These are phyloP conservation scores for Tolypocladium tundrense DNA, from an alignment of 2,329 filamentous ascomycete genomes.

Conservation along the genomic window DNA sequence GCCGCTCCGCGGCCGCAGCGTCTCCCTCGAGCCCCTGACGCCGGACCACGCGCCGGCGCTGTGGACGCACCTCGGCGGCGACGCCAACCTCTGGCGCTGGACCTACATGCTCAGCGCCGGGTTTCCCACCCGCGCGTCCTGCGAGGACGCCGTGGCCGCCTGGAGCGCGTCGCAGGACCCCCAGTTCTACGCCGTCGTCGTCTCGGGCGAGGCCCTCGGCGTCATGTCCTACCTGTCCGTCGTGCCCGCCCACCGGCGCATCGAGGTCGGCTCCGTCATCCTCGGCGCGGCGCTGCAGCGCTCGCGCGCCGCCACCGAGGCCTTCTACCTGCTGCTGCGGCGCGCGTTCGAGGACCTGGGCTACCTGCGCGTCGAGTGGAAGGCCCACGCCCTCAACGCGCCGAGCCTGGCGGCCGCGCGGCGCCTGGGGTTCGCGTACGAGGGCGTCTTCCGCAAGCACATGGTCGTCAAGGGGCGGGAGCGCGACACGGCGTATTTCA, in stretches of 20 bases:
- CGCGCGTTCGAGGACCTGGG: slow-evolving; percentile 39
- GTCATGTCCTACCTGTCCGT: slow-evolving; percentile 35
- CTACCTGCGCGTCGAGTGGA: slow-evolving; percentile 53
- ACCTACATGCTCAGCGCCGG: slow-evolving; percentile 20
- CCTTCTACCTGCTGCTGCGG: slow-evolving; percentile 43
- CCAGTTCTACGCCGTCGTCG: slow-evolving; percentile 33
- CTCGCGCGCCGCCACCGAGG: slow-evolving; percentile 46
- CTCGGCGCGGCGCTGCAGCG: slow-evolving; percentile 39
- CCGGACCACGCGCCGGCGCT: slow-evolving; percentile 15
- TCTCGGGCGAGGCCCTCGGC: slow-evolving; percentile 24
- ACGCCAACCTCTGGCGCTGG: slow-evolving; percentile 20
- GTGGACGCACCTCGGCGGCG: slow-evolving; percentile 21
- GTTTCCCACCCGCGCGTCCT: slow-evolving; percentile 9
- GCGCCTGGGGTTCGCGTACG: slow-evolving; percentile 47
- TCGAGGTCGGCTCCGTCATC: slow-evolving; percentile 49
- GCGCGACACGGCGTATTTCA: slow-evolving; percentile 51
- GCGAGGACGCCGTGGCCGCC: slow-evolving; percentile 7
- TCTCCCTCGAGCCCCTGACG: slow-evolving; percentile 17
- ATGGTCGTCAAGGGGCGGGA: slow-evolving; percentile 46
- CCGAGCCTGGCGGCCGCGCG: slow-evolving; percentile 42
- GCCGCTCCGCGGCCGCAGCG: slow-evolving; percentile 18
- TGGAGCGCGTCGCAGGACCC: slow-evolving; percentile 21
- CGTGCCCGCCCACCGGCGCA: slow-evolving; percentile 31
- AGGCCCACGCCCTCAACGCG: slow-evolving; percentile 47
- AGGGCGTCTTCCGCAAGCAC: slow-evolving; percentile 52